Conservation (phyloP, 352 stramenopile genomes). For the Globisporangium abappressorium region DNA sequence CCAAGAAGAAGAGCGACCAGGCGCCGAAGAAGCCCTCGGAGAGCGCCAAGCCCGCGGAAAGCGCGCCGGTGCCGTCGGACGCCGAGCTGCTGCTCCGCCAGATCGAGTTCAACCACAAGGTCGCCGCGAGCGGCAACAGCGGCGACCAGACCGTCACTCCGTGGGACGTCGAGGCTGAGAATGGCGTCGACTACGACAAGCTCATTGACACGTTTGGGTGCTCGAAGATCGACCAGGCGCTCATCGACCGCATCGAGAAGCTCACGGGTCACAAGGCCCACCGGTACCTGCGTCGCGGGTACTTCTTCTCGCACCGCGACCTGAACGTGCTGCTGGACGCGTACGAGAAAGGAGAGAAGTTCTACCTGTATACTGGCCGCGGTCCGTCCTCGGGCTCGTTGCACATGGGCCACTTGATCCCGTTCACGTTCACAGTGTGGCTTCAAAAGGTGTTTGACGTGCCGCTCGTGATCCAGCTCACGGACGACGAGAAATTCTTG, state of each 20-base stretch:
- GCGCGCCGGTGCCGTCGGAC: constrained; percentile 51
- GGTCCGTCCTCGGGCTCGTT: constrained; percentile 96
- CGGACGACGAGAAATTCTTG: constrained; percentile 99
- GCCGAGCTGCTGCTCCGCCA: constrained; percentile 69
- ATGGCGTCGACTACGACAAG: constrained; percentile 99
- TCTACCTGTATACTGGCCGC: constrained; percentile 99
- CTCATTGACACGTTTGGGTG: constrained; percentile 98
- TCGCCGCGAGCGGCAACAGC: constrained; percentile 41
- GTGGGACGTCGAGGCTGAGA: constrained; percentile 93
- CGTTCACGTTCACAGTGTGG: constrained; percentile 99
- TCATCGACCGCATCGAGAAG: constrained; percentile 95
- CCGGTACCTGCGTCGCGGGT: constrained; percentile 96
- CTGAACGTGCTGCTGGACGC: constrained; percentile 94
- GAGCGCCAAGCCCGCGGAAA: constrained; percentile 66
- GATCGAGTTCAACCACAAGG: constrained; percentile 68
- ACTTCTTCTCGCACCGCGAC: constrained; percentile 99
- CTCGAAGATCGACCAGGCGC: constrained; percentile 89
- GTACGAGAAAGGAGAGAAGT: constrained; percentile 95
- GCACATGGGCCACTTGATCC: constrained; percentile 99
- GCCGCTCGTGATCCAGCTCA: constrained; percentile 99
- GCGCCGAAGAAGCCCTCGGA: constrained; percentile 61
- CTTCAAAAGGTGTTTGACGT: constrained; percentile 98
- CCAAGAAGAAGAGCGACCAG: constrained; percentile 37
- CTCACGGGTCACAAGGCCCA: constrained; percentile 94
- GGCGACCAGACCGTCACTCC: constrained; percentile 88